Conservation (phyloP, 805 yeast species). For the Wickerhamiella cacticola region DNA sequence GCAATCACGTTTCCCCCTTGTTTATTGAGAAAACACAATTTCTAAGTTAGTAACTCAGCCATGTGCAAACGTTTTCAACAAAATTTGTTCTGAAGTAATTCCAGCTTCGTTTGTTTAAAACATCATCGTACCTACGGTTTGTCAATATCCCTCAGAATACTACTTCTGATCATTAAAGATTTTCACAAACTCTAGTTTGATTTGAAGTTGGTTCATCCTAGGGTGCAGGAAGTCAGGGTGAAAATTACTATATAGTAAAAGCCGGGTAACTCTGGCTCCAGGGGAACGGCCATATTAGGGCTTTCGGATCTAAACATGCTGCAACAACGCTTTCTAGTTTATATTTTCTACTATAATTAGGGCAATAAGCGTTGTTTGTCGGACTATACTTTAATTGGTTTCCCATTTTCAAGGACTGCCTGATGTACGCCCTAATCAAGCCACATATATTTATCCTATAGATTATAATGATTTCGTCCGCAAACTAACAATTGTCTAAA, state of each 20-base stretch:
- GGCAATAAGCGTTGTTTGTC: too few species aligned
- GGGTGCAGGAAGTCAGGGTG: conserved; percentile 13
- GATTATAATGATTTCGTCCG: too few species aligned
- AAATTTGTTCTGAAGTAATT: conserved; percentile 91
- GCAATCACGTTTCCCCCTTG: too few species aligned
- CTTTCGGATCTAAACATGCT: too few species aligned
- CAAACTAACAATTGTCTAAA: too few species aligned
- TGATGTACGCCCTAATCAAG: too few species aligned
- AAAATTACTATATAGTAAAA: conserved; percentile 5
- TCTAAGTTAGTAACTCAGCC: conserved; percentile 22
- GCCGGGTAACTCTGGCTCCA: conserved; percentile 10
- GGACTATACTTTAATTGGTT: too few species aligned
- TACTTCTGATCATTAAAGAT: conserved; percentile 38
- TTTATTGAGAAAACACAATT: background rate
- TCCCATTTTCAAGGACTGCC: too few species aligned
- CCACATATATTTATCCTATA: too few species aligned
- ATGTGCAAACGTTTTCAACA: conserved; percentile 54
- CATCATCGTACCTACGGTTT: conserved; percentile 28
- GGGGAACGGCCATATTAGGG: background rate
- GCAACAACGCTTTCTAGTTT: too few species aligned
- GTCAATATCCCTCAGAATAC: conserved; percentile 20
- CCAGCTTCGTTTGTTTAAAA: conserved; percentile 79
- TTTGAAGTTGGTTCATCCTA: conserved; percentile 37
- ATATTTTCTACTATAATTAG: too few species aligned
- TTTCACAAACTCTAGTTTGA: conserved; percentile 62